A percentile compares a stretch with the other conserved stretches of the same genome.
Conservation (phyloP, 257 asterid genomes). For the Rubia yunnanensis region DNA sequence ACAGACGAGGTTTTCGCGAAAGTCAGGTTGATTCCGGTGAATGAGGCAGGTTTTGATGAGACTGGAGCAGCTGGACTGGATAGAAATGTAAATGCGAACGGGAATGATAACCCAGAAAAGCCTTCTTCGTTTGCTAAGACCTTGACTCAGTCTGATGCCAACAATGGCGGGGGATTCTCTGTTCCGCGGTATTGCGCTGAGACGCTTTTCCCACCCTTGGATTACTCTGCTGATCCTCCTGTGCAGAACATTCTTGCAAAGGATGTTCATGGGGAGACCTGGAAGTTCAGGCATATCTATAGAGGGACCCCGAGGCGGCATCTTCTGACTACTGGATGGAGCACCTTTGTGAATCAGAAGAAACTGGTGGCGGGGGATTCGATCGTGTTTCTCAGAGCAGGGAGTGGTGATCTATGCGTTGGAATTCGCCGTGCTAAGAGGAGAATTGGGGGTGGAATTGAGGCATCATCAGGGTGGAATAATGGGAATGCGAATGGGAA, state of each 20-base stretch:
- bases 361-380: conserved; percentile 95
- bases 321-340: conserved; percentile 94
- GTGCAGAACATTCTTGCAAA: conserved; percentile 75
- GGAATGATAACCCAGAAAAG: conserved; percentile 43
- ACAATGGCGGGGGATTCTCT: conserved; percentile 91
- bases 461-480: conserved; percentile 55
- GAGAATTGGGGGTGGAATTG: conserved; percentile 62
- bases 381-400: conserved; percentile 73
- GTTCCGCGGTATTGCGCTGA: conserved; percentile 95
- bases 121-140: conserved; percentile 85
- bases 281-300: conserved; percentile 91
- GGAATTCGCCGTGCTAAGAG: conserved; percentile 82
- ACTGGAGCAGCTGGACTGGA: conserved; percentile 3
- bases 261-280: conserved; percentile 87
- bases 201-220: conserved; percentile 73
- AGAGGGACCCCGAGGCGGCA: conserved; percentile 95
- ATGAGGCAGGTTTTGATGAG: conserved; percentile 30
- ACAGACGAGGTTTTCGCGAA: conserved; percentile 76
- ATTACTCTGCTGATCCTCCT: conserved; percentile 74
- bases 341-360: conserved; percentile 84
- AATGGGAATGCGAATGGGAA: conserved; percentile 26
- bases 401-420: conserved; percentile 74
- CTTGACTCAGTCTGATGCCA: conserved; percentile 80
- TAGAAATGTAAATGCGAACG: conserved; percentile 23
- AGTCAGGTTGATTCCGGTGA: conserved; percentile 40